Evolutionary conservation across 2,329 filamentous ascomycete species (phyloP).

Genomic region (Dactylellina haptotyla): DNA sequence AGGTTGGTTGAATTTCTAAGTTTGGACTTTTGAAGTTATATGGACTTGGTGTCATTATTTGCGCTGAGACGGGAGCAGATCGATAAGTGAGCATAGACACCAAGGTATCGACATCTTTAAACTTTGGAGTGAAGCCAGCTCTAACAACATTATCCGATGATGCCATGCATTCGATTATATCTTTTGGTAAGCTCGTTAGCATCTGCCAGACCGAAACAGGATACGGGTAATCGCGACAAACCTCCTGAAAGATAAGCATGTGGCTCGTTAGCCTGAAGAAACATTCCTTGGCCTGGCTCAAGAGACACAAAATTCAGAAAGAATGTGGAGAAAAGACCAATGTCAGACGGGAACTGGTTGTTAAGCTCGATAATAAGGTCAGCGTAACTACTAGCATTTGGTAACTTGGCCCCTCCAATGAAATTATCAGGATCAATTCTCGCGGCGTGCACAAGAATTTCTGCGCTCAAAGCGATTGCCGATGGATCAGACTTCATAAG

Average conservation of each 20-base stretch:
- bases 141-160: slow-evolving; percentile 98
- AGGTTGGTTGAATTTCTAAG: slow-evolving; percentile 71
- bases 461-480: slow-evolving; percentile 72
- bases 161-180: slow-evolving; percentile 99
- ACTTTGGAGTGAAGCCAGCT: slow-evolving; percentile 96
- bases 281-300: slow-evolving; percentile 89
- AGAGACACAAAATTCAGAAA: slow-evolving; percentile 96
- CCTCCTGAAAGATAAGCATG: slow-evolving; percentile 87
- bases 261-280: slow-evolving; percentile 94
- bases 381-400: slow-evolving; percentile 70
- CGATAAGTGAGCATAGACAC: slow-evolving; percentile 93
- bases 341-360: slow-evolving; percentile 84
- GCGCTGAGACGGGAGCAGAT: slow-evolving; percentile 91
- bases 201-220: neutral
- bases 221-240: slow-evolving; percentile 44
- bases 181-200: slow-evolving; percentile 61
- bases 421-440: slow-evolving; percentile 76
- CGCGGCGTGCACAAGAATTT: slow-evolving; percentile 77
- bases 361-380: slow-evolving; percentile 81
- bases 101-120: slow-evolving; percentile 92
- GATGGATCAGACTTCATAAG: slow-evolving; percentile 81
- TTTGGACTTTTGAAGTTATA: slow-evolving; percentile 81
- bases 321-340: slow-evolving; percentile 94
- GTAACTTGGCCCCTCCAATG: slow-evolving; percentile 67
- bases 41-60: slow-evolving; percentile 86